Evolutionary conservation across 164 flowering plant genomes (phyloP).

Genomic region (Vitis vinifera): DNA sequence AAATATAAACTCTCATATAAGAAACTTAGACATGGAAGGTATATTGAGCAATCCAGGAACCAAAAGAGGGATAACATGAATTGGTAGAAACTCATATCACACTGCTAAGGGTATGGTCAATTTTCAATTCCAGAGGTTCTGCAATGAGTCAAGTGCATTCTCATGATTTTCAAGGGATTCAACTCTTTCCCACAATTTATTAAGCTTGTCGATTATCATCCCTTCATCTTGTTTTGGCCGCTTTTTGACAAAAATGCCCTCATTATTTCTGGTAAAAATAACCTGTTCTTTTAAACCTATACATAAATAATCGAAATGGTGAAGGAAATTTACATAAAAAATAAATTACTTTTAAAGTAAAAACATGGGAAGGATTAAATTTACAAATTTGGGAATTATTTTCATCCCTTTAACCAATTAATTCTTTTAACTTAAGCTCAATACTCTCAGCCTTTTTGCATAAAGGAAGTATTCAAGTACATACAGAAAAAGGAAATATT

Average conservation of each 20-base stretch:
- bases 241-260: no score
- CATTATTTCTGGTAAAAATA: no score
- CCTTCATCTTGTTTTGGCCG: no score
- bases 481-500: no score
- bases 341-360: no score
- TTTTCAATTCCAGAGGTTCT: conserved; percentile 67
- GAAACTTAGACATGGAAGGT: conserved; percentile 42
- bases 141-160: conserved; percentile 83
- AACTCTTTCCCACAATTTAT: conserved; percentile 87
- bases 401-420: no score
- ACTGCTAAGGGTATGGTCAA: neutral
- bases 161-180: conserved; percentile 82
- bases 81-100: neutral
- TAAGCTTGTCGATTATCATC: conserved; percentile 46
- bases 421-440: conserved; percentile 46
- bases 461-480: no score
- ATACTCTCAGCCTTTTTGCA: no score
- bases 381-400: no score
- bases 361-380: no score
- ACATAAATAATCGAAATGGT: no score
- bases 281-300: no score
- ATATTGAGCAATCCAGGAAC: neutral
- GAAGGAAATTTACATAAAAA: conserved; percentile 29
- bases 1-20: conserved; percentile 21
- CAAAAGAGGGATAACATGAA: neutral